phyloP scores from a whole-genome alignment of 371 early-diverging fungal genomes.

The Nematocida homosporus region DNA sequence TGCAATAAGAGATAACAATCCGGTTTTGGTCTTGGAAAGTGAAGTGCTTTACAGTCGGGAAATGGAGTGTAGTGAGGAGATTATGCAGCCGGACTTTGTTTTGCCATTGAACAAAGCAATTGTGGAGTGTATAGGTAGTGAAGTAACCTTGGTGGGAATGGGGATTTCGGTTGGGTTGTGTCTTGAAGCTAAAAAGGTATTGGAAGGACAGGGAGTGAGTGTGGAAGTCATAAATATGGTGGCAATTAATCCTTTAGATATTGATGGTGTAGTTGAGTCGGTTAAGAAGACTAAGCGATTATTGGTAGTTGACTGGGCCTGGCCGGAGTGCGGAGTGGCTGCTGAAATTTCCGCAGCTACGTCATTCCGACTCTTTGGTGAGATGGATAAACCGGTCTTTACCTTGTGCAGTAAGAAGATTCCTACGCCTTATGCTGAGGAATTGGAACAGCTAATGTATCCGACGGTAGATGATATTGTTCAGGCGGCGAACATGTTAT shows the following conservation, averaged over 20 bases:
- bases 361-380: slow-evolving; percentile 79
- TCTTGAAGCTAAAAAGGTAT: slow-evolving; percentile 83
- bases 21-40: slow-evolving; percentile 92
- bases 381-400: slow-evolving; percentile 81
- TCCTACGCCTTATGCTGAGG: slow-evolving; percentile 92
- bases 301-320: slow-evolving; percentile 90
- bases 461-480: slow-evolving; percentile 79
- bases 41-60: slow-evolving; percentile 89
- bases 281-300: slow-evolving; percentile 93
- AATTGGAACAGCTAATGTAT: slow-evolving; percentile 81
- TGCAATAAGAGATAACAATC: slow-evolving; percentile 94
- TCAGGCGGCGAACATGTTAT: slow-evolving; percentile 5
- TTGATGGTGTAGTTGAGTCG: slow-evolving; percentile 79
- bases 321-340: slow-evolving; percentile 91
- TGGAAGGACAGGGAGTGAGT: slow-evolving; percentile 76
- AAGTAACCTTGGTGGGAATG: slow-evolving; percentile 88
- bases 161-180: slow-evolving; percentile 81
- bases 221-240: slow-evolving; percentile 91
- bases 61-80: slow-evolving; percentile 78
- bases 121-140: slow-evolving; percentile 70
- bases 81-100: slow-evolving; percentile 72
- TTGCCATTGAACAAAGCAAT: slow-evolving; percentile 58
- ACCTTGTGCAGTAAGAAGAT: slow-evolving; percentile 92
- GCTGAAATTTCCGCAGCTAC: slow-evolving; percentile 89
- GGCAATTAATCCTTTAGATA: slow-evolving; percentile 90